A percentile compares a stretch with the other conserved stretches of the same genome.
phyloP scores from a whole-genome alignment of 2,329 filamentous ascomycete genomes.

The Ophiostoma tasmaniense region DNA sequence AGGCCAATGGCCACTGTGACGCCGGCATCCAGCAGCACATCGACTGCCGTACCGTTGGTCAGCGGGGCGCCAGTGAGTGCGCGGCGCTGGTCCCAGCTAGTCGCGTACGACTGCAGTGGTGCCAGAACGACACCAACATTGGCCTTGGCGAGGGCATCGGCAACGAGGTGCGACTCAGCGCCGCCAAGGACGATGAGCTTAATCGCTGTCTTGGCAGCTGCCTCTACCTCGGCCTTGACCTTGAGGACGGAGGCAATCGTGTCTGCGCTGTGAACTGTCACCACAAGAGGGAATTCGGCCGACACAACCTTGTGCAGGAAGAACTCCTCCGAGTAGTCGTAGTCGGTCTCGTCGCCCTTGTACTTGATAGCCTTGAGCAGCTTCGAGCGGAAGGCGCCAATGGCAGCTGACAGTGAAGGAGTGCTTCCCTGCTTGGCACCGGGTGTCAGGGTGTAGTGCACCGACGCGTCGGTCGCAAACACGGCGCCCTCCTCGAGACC shows the following conservation, averaged over 20 bases:
- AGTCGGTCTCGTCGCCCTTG: conserved; percentile 26
- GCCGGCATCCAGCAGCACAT: conserved; percentile 49
- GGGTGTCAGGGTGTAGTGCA: conserved; percentile 48
- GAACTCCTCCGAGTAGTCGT: conserved; percentile 38
- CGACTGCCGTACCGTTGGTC: conserved; percentile 55
- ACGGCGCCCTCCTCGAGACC: conserved; percentile 41
- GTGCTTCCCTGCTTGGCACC: conserved; percentile 37
- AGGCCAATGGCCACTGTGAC: conserved; percentile 51
- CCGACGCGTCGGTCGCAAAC: conserved; percentile 44
- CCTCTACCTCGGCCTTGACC: conserved; percentile 50
- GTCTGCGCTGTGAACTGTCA: conserved; percentile 56
- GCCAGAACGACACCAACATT: conserved; percentile 51
- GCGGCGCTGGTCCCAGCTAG: conserved; percentile 53
- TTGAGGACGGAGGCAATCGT: conserved; percentile 51
- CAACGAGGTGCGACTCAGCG: conserved; percentile 54
- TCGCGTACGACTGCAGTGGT: conserved; percentile 47
- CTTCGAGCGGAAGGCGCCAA: conserved; percentile 44
- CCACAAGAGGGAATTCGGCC: conserved; percentile 45
- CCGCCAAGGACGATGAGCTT: conserved; percentile 53
- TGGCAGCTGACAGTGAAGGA: conserved; percentile 45
- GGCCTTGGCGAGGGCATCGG: conserved; percentile 47
- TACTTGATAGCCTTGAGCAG: conserved; percentile 41
- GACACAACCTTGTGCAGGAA: conserved; percentile 47
- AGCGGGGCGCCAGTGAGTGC: conserved; percentile 56
- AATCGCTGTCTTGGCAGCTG: conserved; percentile 29